Evolutionary conservation across 169 alveolate genomes (phyloP).

Genomic region (Plasmodium adleri): DNA sequence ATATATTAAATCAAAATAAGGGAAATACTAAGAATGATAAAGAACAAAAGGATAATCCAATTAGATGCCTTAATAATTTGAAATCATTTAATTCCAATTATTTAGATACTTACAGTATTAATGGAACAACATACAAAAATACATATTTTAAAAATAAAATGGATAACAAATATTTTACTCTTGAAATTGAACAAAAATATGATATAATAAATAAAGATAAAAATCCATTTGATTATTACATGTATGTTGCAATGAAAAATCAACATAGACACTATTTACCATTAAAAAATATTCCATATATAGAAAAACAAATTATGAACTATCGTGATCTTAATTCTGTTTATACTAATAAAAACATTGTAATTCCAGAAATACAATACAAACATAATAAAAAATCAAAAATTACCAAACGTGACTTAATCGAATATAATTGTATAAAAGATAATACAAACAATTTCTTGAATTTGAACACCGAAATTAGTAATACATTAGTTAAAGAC

Average conservation of each 20-base stretch:
- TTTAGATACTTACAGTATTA: slow-evolving; percentile 20
- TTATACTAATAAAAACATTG: slow-evolving; percentile 25
- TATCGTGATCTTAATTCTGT: slow-evolving; percentile 15
- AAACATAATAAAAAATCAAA: slow-evolving; percentile 3
- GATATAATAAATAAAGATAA: slow-evolving; percentile 1
- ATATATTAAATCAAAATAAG: slow-evolving; percentile 9
- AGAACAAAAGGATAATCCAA: slow-evolving; percentile 2
- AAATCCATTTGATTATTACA: slow-evolving; percentile 22
- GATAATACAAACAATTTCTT: slow-evolving; percentile 14
- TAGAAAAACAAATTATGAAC: slow-evolving; percentile 16
- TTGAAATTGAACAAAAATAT: slow-evolving; percentile 16
- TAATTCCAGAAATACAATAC: slow-evolving; percentile 10
- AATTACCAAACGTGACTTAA: slow-evolving; percentile 7
- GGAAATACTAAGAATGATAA: slow-evolving; percentile 8
- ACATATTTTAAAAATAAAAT: slow-evolving; percentile 36
- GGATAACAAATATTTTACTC: slow-evolving; percentile 5
- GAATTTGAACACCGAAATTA: slow-evolving; percentile 11
- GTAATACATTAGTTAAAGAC: slow-evolving; percentile 11
- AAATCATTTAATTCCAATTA: slow-evolving; percentile 17
- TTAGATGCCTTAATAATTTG: background rate
- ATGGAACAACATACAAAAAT: slow-evolving; percentile 8
- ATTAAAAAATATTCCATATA: slow-evolving; percentile 27
- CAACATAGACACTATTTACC: background rate
- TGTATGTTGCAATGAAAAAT: slow-evolving; percentile 19
- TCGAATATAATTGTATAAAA: slow-evolving; percentile 19